These are phyloP conservation scores for Gnetum montanum DNA, from an alignment of 75 land plant genomes.

Conservation along the genomic window DNA sequence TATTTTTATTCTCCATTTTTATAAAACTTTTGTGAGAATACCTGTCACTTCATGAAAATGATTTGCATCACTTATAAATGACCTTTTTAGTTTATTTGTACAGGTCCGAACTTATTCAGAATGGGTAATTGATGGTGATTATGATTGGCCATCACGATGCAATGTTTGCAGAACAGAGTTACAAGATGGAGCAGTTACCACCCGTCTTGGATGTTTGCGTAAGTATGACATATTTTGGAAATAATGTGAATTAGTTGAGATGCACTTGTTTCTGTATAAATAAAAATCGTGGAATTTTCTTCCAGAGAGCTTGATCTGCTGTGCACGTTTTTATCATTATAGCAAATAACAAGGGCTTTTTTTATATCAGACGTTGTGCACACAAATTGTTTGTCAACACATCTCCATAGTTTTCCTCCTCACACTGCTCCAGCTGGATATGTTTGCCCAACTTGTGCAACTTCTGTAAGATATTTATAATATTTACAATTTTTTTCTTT, in stretches of 20 bases:
- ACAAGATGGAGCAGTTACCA: conserved; percentile 45
- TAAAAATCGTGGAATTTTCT: neutral
- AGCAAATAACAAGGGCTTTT: no score
- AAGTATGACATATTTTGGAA: conserved; percentile 11
- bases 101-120: conserved; percentile 93
- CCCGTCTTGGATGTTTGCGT: conserved; percentile 96
- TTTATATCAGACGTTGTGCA: conserved; percentile 76
- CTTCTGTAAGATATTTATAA: conserved; percentile 43
- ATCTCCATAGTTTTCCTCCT: conserved; percentile 71
- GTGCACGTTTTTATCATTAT: no score
- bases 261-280: no score
- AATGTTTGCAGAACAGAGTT: conserved; percentile 47
- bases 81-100: no score
- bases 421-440: conserved; percentile 97
- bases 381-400: conserved; percentile 69
- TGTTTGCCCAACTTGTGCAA: conserved; percentile 74
- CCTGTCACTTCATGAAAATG: no score
- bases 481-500: neutral
- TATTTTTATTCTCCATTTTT: no score
- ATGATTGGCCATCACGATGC: conserved; percentile 95
- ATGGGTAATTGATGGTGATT: conserved; percentile 98
- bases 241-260: no score
- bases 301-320: no score
- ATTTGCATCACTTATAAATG: no score
- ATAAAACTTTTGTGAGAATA: no score